Evolutionary conservation across 768 basidiomycete genomes (phyloP), one percentile per base, ranked within the genome.

Genomic region (Boletus pseudopeckii): DNA sequence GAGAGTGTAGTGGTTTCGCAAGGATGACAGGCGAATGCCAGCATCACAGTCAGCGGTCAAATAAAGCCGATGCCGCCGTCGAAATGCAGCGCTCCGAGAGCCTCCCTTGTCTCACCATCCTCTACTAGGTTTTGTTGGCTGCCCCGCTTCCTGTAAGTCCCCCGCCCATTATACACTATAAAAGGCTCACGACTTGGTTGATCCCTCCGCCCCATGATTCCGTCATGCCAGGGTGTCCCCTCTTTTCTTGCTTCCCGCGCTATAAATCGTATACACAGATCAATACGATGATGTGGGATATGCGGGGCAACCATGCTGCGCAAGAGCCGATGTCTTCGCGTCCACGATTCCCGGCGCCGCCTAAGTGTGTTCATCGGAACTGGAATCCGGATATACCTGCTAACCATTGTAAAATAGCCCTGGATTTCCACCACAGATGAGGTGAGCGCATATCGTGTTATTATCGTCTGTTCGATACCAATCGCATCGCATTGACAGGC

Each of bases 211-310:
- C 48, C 48, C 26, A 52, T 46, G 53, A 50, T 49, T 45, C 37
- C 57, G 33, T 34, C 56, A 70, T 70, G 69, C 55, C 70, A 50
- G 57, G 69, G 55, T 70, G 69, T 54, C 66, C 70, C 18, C 15
- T 62, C 41, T 52, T 72, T 30, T 60, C 67, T 3, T 66, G 53
- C 48, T 72, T 70, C 43, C 70, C 69, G 11, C 71, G 66, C 58
- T 68, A 71, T 5, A 72, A 61, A 41, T 55, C 69, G 41, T 72
- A 72, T 24, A 72, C 64, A 7, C 64, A 72, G 39, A 53, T 70
- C n/a, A 69, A 70, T 28, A 22, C 66, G 20, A 56, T 47, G 60
- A 61, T 48, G 68, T 72, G 66, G 69, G 70, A 70, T 30, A 4
- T 56, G 46, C 58, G 61, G 5, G 68, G 59, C 2, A 57, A 60